phyloP scores from a whole-genome alignment of 192 early-diverging fungal species.

The Polychytrium aggregatum region DNA sequence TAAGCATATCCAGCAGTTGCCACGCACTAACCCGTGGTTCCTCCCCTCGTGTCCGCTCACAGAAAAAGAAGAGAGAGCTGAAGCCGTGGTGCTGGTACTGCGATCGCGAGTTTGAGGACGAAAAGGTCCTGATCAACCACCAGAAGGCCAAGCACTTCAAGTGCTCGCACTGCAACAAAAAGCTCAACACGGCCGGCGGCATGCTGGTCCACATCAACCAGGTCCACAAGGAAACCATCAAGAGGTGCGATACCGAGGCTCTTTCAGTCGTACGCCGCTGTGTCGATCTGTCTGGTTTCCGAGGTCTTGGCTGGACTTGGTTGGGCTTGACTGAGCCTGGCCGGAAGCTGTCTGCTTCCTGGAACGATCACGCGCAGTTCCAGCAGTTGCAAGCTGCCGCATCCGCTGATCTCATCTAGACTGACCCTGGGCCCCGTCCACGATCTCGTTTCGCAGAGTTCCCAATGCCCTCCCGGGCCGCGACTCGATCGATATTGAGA shows the following conservation, averaged over 20 bases:
- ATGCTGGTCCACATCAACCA: conserved; percentile 83
- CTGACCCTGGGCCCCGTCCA: too few species aligned
- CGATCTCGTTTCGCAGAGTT: conserved; percentile 59
- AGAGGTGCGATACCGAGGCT: conserved; percentile 39
- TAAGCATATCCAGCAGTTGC: too few species aligned
- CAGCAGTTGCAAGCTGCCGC: too few species aligned
- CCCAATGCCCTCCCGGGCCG: conserved; percentile 76
- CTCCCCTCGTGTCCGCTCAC: too few species aligned
- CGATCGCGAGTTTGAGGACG: conserved; percentile 90
- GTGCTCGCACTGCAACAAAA: conserved; percentile 72
- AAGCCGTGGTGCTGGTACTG: conserved; percentile 70
- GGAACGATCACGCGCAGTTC: too few species aligned
- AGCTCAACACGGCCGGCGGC: conserved; percentile 79
- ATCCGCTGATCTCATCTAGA: too few species aligned
- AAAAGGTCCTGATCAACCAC: conserved; percentile 85
- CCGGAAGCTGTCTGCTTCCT: neutral
- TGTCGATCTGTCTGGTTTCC: neutral
- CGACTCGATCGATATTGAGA: conserved; percentile 78
- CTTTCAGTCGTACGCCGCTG: too few species aligned
- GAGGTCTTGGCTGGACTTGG: neutral
- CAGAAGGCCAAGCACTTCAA: conserved; percentile 94
- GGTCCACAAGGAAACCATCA: conserved; percentile 85
- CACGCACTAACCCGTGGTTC: too few species aligned
- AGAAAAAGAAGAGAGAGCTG: conserved; percentile 41
- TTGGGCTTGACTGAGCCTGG: conserved; percentile 1